phyloP scores from a whole-genome alignment of 371 early-diverging fungal genomes.

The Mortierella sp. region DNA sequence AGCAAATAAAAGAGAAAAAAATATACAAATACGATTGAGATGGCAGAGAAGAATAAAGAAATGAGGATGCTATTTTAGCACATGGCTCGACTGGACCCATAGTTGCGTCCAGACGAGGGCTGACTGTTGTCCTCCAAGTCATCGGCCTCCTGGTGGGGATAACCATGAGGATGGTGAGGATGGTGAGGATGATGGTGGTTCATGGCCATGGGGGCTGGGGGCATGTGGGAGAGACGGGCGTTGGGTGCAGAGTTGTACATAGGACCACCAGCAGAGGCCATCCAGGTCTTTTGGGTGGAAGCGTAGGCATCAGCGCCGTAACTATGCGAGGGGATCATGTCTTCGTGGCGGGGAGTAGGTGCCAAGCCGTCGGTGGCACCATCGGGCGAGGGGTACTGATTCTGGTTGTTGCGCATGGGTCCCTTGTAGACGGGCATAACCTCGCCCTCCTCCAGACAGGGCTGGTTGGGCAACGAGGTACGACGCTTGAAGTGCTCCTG shows the following conservation, averaged over 20 bases:
- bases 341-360: background rate
- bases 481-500: slow-evolving; percentile 51
- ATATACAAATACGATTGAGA: slow-evolving; percentile 5
- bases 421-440: slow-evolving; percentile 46
- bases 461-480: slow-evolving; percentile 53
- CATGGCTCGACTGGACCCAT: slow-evolving; percentile 47
- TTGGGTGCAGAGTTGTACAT: slow-evolving; percentile 25
- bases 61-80: slow-evolving; percentile 15
- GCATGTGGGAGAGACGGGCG: slow-evolving; percentile 19
- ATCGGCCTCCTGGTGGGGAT: background rate
- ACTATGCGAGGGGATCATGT: background rate
- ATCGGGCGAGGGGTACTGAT: slow-evolving; percentile 55
- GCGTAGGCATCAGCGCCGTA: slow-evolving; percentile 8
- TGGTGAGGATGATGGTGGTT: background rate
- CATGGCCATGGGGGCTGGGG: slow-evolving; percentile 3
- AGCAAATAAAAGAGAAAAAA: background rate
- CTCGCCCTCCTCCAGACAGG: slow-evolving; percentile 54
- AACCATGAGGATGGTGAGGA: background rate
- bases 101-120: slow-evolving; percentile 9
- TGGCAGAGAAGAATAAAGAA: background rate
- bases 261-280: slow-evolving; percentile 15
- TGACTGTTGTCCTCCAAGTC: background rate
- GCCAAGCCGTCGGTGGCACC: slow-evolving; percentile 27
- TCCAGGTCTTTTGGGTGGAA: slow-evolving; percentile 22
- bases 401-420: slow-evolving; percentile 35